Evolutionary conservation across 2,329 filamentous ascomycete species (phyloP), one percentile per base, ranked within the genome.

Genomic region (Calonectria naviculata): DNA sequence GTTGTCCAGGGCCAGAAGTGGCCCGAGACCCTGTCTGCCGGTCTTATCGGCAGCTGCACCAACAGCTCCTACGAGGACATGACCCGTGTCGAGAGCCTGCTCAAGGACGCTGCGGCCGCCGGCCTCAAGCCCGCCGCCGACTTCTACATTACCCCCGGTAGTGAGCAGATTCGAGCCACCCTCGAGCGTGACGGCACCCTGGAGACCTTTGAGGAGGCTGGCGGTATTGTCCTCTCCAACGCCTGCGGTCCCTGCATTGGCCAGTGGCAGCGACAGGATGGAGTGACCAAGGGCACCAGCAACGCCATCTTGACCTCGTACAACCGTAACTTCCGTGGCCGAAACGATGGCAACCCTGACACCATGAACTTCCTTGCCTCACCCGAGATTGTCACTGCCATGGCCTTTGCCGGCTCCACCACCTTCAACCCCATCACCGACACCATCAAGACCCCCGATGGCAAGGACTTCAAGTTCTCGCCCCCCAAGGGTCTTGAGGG

Each of bases 331-430:
- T 99, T 99, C 88, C 94, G 94, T 62, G 96, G 95, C 72, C 94
- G 97, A 75, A 99, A 99, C 83, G 97, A 99, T 81, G 97, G 97
- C 73, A 99, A 99, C 87, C 92, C 94, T 26, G 92, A 93, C 47
- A 99, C 97, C 10, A 98, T 98, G 95, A 99, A 98, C 88, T 99
- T 99, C 86, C 90, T 99, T 64, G 96, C 97, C 12, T 98, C 95
- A 0, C 97, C 97, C 8, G 97, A 99, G 84, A 91, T 99, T 69
- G 97, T 99, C 73, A 98, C 97, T 5, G 97, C 97, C 62, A 96
- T 99, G 92, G 91, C 94, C 15, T 99, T 97, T 84, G 93, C 95
- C 47, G 97, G 97, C 65, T 91, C 90, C 65, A 98, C 96, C 26
- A 97, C 94, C 58, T 99, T 99, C 88, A 98, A 99, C 86, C 97